Conservation (phyloP, 805 yeast genomes). For the Kazachstania africana region DNA sequence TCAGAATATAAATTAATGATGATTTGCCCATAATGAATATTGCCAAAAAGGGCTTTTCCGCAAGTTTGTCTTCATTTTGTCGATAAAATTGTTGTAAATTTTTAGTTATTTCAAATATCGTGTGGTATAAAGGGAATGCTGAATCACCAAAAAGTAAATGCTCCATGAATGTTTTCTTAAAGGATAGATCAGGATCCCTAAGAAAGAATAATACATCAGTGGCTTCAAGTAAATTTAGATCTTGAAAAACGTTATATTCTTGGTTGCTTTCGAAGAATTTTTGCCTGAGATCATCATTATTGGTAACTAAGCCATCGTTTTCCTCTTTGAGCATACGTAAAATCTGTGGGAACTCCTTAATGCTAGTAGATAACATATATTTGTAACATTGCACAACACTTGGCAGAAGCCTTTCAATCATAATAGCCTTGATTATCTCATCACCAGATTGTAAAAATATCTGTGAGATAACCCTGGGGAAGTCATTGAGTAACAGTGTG, state of each 20-base stretch:
- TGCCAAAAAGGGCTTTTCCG: slow-evolving; percentile 29
- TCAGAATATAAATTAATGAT: slow-evolving; percentile 41
- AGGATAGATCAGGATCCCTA: slow-evolving; percentile 44
- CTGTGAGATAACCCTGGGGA: slow-evolving; percentile 8
- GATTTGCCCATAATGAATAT: slow-evolving; percentile 31
- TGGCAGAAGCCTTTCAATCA: slow-evolving; percentile 9
- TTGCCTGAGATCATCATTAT: slow-evolving; percentile 1
- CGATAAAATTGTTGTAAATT: slow-evolving; percentile 18
- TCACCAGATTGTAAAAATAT: slow-evolving; percentile 7
- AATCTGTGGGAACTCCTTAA: slow-evolving; percentile 8
- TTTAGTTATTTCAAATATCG: slow-evolving; percentile 26
- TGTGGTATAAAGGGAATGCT: slow-evolving; percentile 36
- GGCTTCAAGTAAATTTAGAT: slow-evolving; percentile 31
- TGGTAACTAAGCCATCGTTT: slow-evolving; percentile 1
- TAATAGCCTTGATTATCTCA: slow-evolving; percentile 1
- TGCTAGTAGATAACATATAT: slow-evolving; percentile 6
- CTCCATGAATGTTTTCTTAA: slow-evolving; percentile 51
- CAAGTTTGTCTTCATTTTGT: slow-evolving; percentile 3
- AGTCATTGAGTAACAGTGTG: no score
- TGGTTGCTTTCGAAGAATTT: slow-evolving; percentile 6
- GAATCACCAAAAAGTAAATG: slow-evolving; percentile 51
- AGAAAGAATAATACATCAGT: slow-evolving; percentile 45
- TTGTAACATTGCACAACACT: slow-evolving; percentile 4
- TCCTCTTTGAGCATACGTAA: slow-evolving; percentile 1
- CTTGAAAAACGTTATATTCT: slow-evolving; percentile 4